Base-by-base conservation (phyloP, 345 rosid species). In the Eucalyptus cladocalyx region DNA sequence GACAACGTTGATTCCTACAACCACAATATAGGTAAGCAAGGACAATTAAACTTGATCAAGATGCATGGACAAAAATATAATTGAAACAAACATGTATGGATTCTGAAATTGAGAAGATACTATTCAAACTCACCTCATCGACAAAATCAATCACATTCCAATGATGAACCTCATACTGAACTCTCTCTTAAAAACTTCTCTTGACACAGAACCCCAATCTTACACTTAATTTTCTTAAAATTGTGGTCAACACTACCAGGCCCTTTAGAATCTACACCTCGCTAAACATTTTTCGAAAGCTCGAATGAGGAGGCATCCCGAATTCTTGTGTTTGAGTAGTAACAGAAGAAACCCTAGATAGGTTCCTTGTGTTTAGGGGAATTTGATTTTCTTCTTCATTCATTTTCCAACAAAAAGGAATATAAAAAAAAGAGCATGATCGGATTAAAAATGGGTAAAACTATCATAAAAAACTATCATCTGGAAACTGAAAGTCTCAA, bases 1-100 rank as follows among this genome's bases (percentile, higher is more conserved):
- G 97, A 51, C 34, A 48, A 45, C 19, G 91, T 9, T 72, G 90
- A 8, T 81, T 93, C 94, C 96, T 95, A 89, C 88, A 88, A 11
- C 85, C 85, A 76, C 24, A 76, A 40, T 8, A 76, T 11, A 76
- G 43, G 81, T 1, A 69, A 37, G 45, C 47, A 76, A 76, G 83
- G 47, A 37, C 2, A 37, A 37, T 76, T 37, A 37, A 76, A 40
- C 26, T 37, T 76, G 83, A 76, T 37, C 47, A 76, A 37, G 23
- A 19, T 37, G 45, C 45, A 76, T 72, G 42, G 83, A 76, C 83
- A 76, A 76, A 67, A 69, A 37, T 76, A 76, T 76, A 21, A 11
- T 76, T 19, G 45, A 37, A 76, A 21, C 83, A 37, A 37, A 37
- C 83, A 76, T 76, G 0, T 40, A 65, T 65, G 13, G 28, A 76